A percentile compares a stretch with the other conserved stretches of the same genome.
Conservation (phyloP, 495 filamentous ascomycete species). For the Aspergillus haitiensis region DNA sequence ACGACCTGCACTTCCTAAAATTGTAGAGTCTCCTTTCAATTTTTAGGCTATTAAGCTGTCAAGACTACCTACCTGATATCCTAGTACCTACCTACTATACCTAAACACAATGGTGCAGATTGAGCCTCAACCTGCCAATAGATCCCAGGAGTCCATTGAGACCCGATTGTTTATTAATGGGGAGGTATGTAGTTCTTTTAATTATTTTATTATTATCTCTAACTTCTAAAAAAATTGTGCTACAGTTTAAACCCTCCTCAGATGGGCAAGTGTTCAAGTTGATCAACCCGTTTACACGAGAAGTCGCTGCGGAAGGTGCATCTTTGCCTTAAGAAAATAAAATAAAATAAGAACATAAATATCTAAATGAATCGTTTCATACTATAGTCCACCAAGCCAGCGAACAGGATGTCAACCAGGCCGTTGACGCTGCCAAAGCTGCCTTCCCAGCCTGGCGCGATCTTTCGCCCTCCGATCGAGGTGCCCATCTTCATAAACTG, state of each 20-base stretch:
- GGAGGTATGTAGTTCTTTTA: slow-evolving; percentile 32
- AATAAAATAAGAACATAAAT: too few species aligned
- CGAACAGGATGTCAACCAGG: slow-evolving; percentile 54
- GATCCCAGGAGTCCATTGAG: slow-evolving; percentile 27
- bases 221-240: not conserved
- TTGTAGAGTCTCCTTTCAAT: too few species aligned
- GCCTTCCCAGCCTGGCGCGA: slow-evolving; percentile 60
- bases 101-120: not conserved
- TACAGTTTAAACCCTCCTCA: slow-evolving; percentile 47
- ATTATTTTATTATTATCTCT: not conserved
- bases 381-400: slow-evolving; percentile 47
- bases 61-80: too few species aligned
- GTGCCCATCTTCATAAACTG: slow-evolving; percentile 51
- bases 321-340: too few species aligned
- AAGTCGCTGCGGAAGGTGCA: slow-evolving; percentile 43
- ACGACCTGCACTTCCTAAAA: too few species aligned
- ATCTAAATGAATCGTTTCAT: not conserved
- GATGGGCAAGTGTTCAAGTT: slow-evolving; percentile 46
- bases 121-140: not conserved
- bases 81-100: too few species aligned
- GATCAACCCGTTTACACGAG: slow-evolving; percentile 45
- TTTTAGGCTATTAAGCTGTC: too few species aligned
- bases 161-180: slow-evolving; percentile 52
- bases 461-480: slow-evolving; percentile 44
- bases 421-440: slow-evolving; percentile 58